A percentile compares a stretch with the other conserved stretches of the same genome.
Evolutionary conservation across 306 rosid species (phyloP).

Genomic region (Cucumis melo): DNA sequence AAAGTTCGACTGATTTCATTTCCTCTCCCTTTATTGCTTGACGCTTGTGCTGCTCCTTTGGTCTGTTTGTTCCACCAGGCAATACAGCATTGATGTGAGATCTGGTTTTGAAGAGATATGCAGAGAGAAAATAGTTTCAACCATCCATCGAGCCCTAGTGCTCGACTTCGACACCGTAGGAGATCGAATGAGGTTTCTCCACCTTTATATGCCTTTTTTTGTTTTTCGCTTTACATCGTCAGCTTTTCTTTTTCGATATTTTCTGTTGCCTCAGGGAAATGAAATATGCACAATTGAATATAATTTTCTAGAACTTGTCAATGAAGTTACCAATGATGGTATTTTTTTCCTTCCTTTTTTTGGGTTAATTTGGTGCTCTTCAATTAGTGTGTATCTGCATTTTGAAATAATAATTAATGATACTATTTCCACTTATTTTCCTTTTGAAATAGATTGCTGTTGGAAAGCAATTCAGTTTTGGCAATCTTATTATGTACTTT

Average conservation of each 20-base stretch:
- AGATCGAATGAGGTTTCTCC: constrained; percentile 12
- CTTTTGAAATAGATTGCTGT: neutral
- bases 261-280: neutral
- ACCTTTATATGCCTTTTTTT: neutral
- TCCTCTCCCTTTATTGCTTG: neutral
- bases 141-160: constrained; percentile 8
- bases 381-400: neutral
- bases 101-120: constrained; percentile 1
- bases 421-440: neutral
- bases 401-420: neutral
- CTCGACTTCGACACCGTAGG: constrained; percentile 12
- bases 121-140: constrained; percentile 2
- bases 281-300: neutral
- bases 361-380: neutral
- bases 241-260: neutral
- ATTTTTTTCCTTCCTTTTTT: neutral
- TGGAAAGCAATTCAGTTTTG: neutral
- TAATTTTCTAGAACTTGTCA: neutral
- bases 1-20: neutral
- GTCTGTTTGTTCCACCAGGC: neutral
- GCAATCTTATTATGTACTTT: neutral
- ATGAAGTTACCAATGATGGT: neutral
- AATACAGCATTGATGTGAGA: neutral
- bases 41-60: neutral
- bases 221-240: neutral